These are phyloP conservation scores for Elsinoe batatas DNA, from an alignment of 2,329 filamentous ascomycete species.

Conservation along the genomic window DNA sequence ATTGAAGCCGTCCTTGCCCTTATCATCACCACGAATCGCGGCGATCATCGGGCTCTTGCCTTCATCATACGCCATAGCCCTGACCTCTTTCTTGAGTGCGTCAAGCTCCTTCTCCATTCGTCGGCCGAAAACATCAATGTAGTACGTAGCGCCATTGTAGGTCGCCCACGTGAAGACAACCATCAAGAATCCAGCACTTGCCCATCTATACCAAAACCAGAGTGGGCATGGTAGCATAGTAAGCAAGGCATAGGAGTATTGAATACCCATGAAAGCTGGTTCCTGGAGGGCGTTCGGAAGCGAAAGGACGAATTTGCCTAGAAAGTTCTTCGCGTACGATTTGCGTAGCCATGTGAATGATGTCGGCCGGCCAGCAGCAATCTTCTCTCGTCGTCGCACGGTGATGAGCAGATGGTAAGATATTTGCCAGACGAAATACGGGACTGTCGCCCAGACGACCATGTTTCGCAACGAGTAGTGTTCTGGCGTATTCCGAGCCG, in stretches of 20 bases:
- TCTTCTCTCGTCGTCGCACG: constrained; percentile 87
- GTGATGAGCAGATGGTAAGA: constrained; percentile 92
- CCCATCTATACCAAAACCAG: constrained; percentile 85
- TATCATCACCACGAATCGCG: constrained; percentile 1
- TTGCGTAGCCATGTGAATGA: constrained; percentile 95
- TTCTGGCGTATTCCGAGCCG: constrained; percentile 57
- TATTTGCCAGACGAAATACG: constrained; percentile 88
- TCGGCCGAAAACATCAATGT: constrained; percentile 96
- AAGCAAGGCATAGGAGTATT: constrained; percentile 79
- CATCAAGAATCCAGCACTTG: constrained; percentile 65
- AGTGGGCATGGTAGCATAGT: constrained; percentile 92
- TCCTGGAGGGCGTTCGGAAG: constrained; percentile 72
- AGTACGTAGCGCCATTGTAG: constrained; percentile 94
- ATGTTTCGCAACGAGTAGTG: constrained; percentile 75
- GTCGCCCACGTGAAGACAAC: constrained; percentile 88
- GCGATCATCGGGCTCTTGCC: constrained; percentile 13
- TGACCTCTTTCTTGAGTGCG: constrained; percentile 75
- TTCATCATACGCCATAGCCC: constrained; percentile 63
- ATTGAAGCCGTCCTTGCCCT: constrained; percentile 11
- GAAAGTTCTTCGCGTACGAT: constrained; percentile 81
- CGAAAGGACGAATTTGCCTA: constrained; percentile 74
- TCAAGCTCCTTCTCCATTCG: constrained; percentile 95
- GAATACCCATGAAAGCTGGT: constrained; percentile 88
- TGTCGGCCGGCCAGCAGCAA: constrained; percentile 86
- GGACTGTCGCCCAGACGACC: constrained; percentile 88